These are phyloP conservation scores for Biscutella laevigata DNA, from an alignment of 441 rosid genomes.

Conservation along the genomic window DNA sequence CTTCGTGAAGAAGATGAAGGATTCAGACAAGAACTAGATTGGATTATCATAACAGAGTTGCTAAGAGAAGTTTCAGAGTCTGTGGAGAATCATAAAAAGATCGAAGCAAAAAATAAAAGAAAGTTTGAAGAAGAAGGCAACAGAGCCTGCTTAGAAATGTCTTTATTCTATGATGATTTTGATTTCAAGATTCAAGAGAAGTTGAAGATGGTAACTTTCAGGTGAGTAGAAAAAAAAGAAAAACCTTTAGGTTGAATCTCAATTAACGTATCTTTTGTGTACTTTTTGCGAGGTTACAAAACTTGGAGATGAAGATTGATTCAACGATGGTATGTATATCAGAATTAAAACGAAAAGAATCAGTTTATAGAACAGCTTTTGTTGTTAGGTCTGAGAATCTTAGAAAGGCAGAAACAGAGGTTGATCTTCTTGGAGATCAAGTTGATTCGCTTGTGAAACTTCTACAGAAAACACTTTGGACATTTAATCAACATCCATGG, in stretches of 20 bases:
- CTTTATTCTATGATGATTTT: conserved; percentile 30
- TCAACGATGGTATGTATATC: conserved; percentile 18
- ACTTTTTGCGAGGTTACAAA: conserved; percentile 38
- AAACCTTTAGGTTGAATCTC: neutral
- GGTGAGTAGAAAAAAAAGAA: conserved; percentile 28
- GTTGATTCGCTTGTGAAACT: conserved; percentile 45
- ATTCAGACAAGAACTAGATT: conserved; percentile 18
- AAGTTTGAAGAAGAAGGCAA: conserved; percentile 11
- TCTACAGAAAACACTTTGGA: conserved; percentile 43
- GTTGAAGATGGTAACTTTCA: conserved; percentile 31
- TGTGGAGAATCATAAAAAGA: conserved; percentile 24
- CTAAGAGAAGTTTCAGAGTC: conserved; percentile 31
- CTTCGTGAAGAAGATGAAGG: conserved; percentile 14
- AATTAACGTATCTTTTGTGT: neutral
- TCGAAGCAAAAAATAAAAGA: conserved; percentile 16
- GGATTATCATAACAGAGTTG: conserved; percentile 13
- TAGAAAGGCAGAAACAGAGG: conserved; percentile 79
- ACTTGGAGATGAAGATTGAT: conserved; percentile 28
- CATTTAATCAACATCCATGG: conserved; percentile 35
- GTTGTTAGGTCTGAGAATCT: conserved; percentile 58
- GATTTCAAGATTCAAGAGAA: conserved; percentile 30
- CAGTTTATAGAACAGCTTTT: conserved; percentile 53
- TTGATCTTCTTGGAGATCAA: conserved; percentile 75
- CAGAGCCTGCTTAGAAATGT: conserved; percentile 17
- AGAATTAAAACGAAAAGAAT: conserved; percentile 30